Base-by-base conservation (phyloP, 305 asterid genomes). In the Coffea humblotiana region DNA sequence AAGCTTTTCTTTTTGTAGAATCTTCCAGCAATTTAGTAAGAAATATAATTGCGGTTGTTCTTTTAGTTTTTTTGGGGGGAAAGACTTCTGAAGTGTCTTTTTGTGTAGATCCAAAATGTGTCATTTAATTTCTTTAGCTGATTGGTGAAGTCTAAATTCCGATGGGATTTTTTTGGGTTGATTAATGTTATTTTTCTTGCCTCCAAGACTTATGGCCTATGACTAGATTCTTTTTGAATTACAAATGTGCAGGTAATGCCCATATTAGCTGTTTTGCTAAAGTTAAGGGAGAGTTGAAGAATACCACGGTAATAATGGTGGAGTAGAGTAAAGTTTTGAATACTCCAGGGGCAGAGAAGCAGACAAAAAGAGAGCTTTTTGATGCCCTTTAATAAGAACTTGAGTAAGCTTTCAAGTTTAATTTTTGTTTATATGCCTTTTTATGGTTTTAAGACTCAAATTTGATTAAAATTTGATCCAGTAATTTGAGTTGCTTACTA, bases 331-430 rank as follows among this genome's bases (percentile, higher is more conserved):
- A 86, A 91, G 97, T 94, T 82, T 90, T 94, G 66, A 92, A 87
- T 68, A 92, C 98, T 51, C 93, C 97, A 76, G 97, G 97, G 35
- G 97, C 97, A 23, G 98, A 94, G 81, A 94, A 92, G 86, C 98
- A 94, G 86, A 91, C 97, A 10, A 94, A 94, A 88, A 83, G 98
- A 82, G 98, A 94, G 82, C 92, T 92, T 84, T 92, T 92, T 83
- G 97, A 92, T 80, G 92, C 97, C 16, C 94, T 94, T 77, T 89
- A 97, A n/a, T 97, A 92, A 85, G 98, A 92, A 87, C 97, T 94
- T 63, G 98, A 94, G 97, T 94, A 86, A 82, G 91, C 85, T 81
- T 78, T 78, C 73, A 60, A 37, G n/a, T 1, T 37, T 3, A 37
- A 37, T n/a, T 72, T 48, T 54, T 23, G 45, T 35, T 3, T 11